A percentile compares a stretch with the other conserved stretches of the same genome.
phyloP scores from a whole-genome alignment of 805 yeast species.

The Teunomyces stri region DNA sequence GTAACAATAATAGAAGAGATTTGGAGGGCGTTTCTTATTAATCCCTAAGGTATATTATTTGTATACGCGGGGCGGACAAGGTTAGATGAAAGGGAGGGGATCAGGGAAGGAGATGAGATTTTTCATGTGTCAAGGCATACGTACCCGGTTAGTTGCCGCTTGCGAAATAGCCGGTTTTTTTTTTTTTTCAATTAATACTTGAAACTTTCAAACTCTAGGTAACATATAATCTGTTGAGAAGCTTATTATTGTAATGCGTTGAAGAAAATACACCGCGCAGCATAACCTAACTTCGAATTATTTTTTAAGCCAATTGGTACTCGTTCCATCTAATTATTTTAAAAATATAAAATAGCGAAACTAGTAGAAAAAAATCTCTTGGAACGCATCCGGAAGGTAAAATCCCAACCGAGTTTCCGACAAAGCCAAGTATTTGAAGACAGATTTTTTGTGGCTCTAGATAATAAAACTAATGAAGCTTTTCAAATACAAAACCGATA shows the following conservation, averaged over 20 bases:
- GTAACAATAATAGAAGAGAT: background rate
- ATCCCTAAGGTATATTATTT: too few species aligned
- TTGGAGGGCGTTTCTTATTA: too few species aligned
- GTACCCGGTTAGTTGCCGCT: background rate
- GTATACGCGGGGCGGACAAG: too few species aligned
- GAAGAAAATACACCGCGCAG: background rate
- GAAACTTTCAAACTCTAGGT: background rate
- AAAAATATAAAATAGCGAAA: background rate
- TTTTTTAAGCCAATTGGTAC: background rate
- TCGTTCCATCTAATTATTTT: conserved; percentile 3
- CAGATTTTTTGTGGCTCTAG: too few species aligned
- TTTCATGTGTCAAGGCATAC: too few species aligned
- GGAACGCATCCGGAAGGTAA: background rate
- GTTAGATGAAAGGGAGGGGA: too few species aligned
- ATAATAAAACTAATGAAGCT: conserved; percentile 23
- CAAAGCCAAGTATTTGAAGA: too few species aligned
- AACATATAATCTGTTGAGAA: background rate
- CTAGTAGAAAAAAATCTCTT: background rate
- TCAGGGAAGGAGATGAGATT: too few species aligned
- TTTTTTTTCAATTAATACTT: background rate
- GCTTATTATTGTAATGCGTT: background rate
- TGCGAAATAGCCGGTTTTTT: background rate
- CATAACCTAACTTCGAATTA: background rate
- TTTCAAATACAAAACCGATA: conserved; percentile 78
- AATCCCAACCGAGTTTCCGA: background rate